A percentile compares a stretch with the other conserved stretches of the same genome.
These are phyloP conservation scores for Myriosclerotinia curreyana DNA, from an alignment of 2,329 filamentous ascomycete genomes.

Conservation along the genomic window DNA sequence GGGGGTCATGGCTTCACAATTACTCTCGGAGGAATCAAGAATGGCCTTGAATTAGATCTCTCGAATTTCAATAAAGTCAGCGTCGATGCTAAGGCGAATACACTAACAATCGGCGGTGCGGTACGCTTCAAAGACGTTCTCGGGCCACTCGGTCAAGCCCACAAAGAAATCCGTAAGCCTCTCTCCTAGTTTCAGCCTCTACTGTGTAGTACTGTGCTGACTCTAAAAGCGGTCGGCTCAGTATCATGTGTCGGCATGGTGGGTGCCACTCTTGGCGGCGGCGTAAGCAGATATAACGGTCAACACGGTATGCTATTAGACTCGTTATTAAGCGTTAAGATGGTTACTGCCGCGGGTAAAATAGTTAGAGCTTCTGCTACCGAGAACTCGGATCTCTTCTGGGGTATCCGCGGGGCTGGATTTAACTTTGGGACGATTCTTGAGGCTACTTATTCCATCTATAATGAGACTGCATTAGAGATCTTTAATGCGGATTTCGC, in stretches of 20 bases:
- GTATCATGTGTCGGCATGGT: constrained; percentile 15
- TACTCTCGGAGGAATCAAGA: constrained; percentile 32
- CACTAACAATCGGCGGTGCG: constrained; percentile 22
- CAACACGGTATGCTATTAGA: not conserved
- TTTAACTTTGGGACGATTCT: not conserved
- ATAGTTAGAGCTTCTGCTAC: not conserved
- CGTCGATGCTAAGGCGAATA: constrained; percentile 31
- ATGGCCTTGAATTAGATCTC: constrained; percentile 40
- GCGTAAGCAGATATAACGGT: not conserved
- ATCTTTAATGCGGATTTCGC: not conserved
- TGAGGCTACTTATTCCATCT: not conserved
- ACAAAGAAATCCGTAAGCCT: constrained; percentile 14
- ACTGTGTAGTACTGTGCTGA: too few relatives aligned
- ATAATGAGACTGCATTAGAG: not conserved
- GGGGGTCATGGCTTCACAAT: constrained; percentile 40
- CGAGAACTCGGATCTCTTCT: not conserved
- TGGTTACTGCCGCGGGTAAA: not conserved
- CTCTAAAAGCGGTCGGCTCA: too few relatives aligned
- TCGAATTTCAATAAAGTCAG: constrained; percentile 35
- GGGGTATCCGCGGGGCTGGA: not conserved
- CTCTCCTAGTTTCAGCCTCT: too few relatives aligned
- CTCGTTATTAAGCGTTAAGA: not conserved
- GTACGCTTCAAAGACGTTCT: not conserved
- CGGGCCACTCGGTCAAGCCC: constrained; percentile 9
- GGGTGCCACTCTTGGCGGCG: not conserved